These are phyloP conservation scores for Yamadazyma dendronema DNA, from an alignment of 1,139 yeast genomes.

Conservation along the genomic window DNA sequence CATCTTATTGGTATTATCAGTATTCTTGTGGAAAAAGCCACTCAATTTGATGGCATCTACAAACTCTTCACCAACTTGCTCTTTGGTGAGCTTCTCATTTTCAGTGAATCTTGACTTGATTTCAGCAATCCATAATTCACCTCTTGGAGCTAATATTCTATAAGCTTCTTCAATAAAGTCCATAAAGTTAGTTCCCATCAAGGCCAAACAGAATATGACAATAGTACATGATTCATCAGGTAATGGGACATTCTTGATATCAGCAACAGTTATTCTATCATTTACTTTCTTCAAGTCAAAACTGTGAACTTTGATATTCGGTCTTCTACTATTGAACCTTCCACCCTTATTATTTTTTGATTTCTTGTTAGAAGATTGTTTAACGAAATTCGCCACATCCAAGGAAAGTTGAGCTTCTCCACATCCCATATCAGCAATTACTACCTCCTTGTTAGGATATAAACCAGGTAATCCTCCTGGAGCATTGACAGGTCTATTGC, in stretches of 20 bases:
- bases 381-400: slow-evolving; percentile 55
- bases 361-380: slow-evolving; percentile 31
- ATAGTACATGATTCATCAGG: slow-evolving; percentile 74
- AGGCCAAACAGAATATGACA: slow-evolving; percentile 86
- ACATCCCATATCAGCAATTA: slow-evolving; percentile 97
- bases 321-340: slow-evolving; percentile 21
- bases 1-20: slow-evolving; percentile 90
- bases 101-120: slow-evolving; percentile 89
- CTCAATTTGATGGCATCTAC: slow-evolving; percentile 69
- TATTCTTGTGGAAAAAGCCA: slow-evolving; percentile 85
- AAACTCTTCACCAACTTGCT: slow-evolving; percentile 65
- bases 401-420: slow-evolving; percentile 90
- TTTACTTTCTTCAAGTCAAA: slow-evolving; percentile 88
- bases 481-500: slow-evolving; percentile 72
- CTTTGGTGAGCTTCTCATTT: slow-evolving; percentile 23
- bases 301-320: slow-evolving; percentile 68
- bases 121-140: slow-evolving; percentile 97
- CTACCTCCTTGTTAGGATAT: slow-evolving; percentile 47
- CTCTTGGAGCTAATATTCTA: slow-evolving; percentile 82
- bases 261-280: slow-evolving; percentile 91
- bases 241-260: slow-evolving; percentile 85
- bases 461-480: slow-evolving; percentile 93
- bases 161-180: slow-evolving; percentile 90
- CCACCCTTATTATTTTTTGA: slow-evolving; percentile 36
- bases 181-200: slow-evolving; percentile 95